Base-by-base conservation (phyloP, 1,284 basidiomycete genomes). In the Sphagnurus paluster region DNA sequence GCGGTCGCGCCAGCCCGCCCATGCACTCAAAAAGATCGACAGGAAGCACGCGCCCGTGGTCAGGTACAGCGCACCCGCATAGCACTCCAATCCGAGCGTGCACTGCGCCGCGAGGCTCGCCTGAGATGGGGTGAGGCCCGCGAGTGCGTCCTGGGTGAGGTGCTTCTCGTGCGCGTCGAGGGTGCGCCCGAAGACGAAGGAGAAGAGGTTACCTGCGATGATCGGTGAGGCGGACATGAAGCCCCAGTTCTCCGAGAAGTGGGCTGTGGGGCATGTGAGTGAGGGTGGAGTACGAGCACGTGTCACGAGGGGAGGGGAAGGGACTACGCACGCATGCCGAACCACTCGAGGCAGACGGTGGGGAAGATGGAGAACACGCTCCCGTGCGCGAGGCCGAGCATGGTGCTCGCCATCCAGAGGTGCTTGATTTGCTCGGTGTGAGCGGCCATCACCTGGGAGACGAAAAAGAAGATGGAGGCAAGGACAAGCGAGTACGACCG, bases 161-260 rank as follows among this genome's bases (percentile, higher is more conserved):
- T 29, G 9, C 1, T 19, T 17, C 7, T 77, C 78, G 57, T 93
- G 87, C 4, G 81, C 74, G 56, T 94, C 92, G 32, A 92, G 75
- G 52, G 90, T 85, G 32, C 70, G 70, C 0, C 93, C 93, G 59
- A 95, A 96, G 33, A 88, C 71, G 30, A 95, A 59, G 32, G 91
- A 93, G 66, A 94, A 91, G 1, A 92, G 42, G 67, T 95, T 96
- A 0, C 89, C 89, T 5, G 87, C 89, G 2, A 93, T 39, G 47
- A 93, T 76, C 1, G 93, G 91, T 0, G 87, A 79, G 14, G 93
- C 67, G 5, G 80, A 81, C 21, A 88, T 75, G 60, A 80, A 89
- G 13, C 93, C 93, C 84, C 84, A 94, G 64, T 95, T 96, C 67
- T 93, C 85, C 2, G 82, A 83, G 57, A 90, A 84, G 57, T 86